These are phyloP conservation scores for Tricladium varicosporioides DNA, from an alignment of 2,329 filamentous ascomycete genomes.

Conservation along the genomic window DNA sequence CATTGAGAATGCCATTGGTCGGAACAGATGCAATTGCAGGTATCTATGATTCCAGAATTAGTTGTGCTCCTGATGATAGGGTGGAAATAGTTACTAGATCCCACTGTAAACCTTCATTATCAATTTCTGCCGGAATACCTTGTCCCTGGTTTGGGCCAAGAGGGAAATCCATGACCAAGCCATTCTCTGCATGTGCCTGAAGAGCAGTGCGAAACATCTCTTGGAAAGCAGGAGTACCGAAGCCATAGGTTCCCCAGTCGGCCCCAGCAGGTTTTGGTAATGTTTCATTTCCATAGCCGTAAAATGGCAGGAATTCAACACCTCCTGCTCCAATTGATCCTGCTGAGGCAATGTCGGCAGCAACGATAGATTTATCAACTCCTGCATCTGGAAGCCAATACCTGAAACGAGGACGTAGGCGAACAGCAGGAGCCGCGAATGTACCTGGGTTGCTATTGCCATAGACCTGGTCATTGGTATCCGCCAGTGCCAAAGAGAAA, in stretches of 20 bases:
- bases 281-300: constrained; percentile 5
- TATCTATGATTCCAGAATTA: too few species aligned
- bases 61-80: too few species aligned
- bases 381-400: constrained; percentile 19
- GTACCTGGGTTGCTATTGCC: too few species aligned
- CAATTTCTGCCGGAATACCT: constrained; percentile 40
- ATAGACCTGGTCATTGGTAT: too few species aligned
- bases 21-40: constrained; percentile 25
- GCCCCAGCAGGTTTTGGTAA: neutral
- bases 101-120: constrained; percentile 33
- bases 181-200: constrained; percentile 37
- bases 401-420: constrained; percentile 1
- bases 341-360: constrained; percentile 6
- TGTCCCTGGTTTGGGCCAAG: constrained; percentile 47
- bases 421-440: too few species aligned
- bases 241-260: constrained; percentile 40
- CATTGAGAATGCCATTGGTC: constrained; percentile 30
- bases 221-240: constrained; percentile 35
- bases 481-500: too few species aligned
- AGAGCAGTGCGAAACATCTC: constrained; percentile 19
- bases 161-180: constrained; percentile 44
- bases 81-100: too few species aligned
- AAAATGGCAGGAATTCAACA: constrained; percentile 11
- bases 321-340: constrained; percentile 13
- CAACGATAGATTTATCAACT: constrained; percentile 5